phyloP scores from a whole-genome alignment of 2,329 filamentous ascomycete genomes.

The Trichoderma endophyticum region DNA sequence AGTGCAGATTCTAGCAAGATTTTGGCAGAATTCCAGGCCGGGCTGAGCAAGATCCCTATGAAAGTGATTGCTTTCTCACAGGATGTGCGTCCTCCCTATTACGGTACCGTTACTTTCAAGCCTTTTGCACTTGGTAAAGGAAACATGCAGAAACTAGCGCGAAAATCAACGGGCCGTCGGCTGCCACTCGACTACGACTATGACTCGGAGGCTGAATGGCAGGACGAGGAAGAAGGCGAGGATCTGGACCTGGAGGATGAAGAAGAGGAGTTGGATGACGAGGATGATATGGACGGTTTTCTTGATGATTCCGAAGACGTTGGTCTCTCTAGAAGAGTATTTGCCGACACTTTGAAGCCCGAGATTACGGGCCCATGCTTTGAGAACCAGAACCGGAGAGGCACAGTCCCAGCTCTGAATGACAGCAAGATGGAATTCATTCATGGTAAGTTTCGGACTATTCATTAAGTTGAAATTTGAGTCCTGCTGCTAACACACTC shows the following conservation, averaged over 20 bases:
- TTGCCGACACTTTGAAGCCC: slow-evolving; percentile 69
- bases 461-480: too few relatives aligned
- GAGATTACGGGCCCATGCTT: slow-evolving; percentile 80
- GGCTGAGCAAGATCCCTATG: slow-evolving; percentile 55
- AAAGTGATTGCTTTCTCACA: slow-evolving; percentile 62
- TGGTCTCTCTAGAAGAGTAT: slow-evolving; percentile 53
- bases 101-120: slow-evolving; percentile 66
- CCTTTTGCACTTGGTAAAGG: slow-evolving; percentile 43
- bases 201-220: slow-evolving; percentile 84
- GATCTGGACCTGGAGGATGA: slow-evolving; percentile 66
- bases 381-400: slow-evolving; percentile 57
- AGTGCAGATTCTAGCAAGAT: slow-evolving; percentile 37
- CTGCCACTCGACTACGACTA: slow-evolving; percentile 76
- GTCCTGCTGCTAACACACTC: slow-evolving; percentile 22
- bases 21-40: slow-evolving; percentile 34
- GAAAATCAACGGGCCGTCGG: slow-evolving; percentile 52
- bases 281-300: slow-evolving; percentile 87
- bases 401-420: slow-evolving; percentile 48
- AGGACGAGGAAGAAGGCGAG: slow-evolving; percentile 67
- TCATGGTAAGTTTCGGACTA: slow-evolving; percentile 49
- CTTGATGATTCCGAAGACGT: slow-evolving; percentile 80
- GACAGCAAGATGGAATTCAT: slow-evolving; percentile 73
- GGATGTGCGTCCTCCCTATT: slow-evolving; percentile 68
- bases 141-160: slow-evolving; percentile 49
- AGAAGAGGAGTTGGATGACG: slow-evolving; percentile 68